Percentiles rank a stretch among this genome's conserved stretches.
Evolutionary conservation across 495 filamentous ascomycete genomes (phyloP).

Genomic region (Penicillium chermesinum): DNA sequence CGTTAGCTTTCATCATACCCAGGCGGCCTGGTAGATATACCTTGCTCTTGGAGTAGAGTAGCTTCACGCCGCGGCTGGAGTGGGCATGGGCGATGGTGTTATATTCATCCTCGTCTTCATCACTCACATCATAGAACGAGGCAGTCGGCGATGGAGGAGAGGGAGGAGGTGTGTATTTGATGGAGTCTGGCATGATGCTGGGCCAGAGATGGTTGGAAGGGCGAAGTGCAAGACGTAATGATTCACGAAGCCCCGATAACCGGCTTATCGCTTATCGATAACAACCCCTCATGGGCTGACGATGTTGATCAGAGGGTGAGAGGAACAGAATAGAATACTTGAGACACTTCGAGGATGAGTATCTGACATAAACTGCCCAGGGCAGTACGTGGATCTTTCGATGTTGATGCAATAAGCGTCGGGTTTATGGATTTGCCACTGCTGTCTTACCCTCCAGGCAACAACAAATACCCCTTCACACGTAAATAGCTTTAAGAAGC

Average conservation of each 20-base stretch:
- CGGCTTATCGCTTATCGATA: conserved; percentile 1
- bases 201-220: background rate
- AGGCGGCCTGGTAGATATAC: conserved; percentile 32
- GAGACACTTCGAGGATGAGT: no score
- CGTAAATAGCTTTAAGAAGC: conserved; percentile 4
- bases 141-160: conserved; percentile 70
- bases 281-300: conserved; percentile 7
- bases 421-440: no score
- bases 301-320: no score
- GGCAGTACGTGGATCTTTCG: no score
- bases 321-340: no score
- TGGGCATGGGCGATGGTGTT: conserved; percentile 85
- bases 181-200: conserved; percentile 26
- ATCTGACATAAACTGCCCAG: no score
- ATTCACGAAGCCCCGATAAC: conserved; percentile 16
- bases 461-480: background rate
- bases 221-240: conserved; percentile 16
- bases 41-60: conserved; percentile 97
- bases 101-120: conserved; percentile 93
- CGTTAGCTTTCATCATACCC: conserved; percentile 1
- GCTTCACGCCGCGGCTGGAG: conserved; percentile 80
- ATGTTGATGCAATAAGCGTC: no score
- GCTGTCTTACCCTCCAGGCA: conserved; percentile 2
- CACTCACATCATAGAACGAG: conserved; percentile 94
- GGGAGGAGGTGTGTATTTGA: conserved; percentile 41